phyloP scores from a whole-genome alignment of 305 asterid genomes.

The Rubia tinctorum region DNA sequence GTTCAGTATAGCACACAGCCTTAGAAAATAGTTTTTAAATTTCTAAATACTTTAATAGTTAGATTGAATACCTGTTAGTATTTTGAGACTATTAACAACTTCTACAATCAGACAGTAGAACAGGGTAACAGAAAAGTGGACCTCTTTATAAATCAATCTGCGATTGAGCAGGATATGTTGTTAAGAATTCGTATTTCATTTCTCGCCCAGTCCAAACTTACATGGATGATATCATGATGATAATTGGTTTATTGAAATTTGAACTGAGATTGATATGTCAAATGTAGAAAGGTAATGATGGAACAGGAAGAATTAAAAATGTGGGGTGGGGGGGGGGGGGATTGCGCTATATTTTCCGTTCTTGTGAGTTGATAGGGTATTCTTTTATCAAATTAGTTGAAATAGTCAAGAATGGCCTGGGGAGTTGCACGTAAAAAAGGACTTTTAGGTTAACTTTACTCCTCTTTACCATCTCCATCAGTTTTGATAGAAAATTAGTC shows the following conservation, averaged over 20 bases:
- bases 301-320: no score
- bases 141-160: not conserved
- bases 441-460: not conserved
- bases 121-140: not conserved
- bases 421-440: not conserved
- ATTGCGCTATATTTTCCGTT: no score
- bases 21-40: not conserved
- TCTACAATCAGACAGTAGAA: not conserved
- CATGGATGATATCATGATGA: not conserved
- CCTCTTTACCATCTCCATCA: not conserved
- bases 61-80: not conserved
- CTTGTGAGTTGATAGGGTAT: no score
- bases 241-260: no score
- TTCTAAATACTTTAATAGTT: not conserved
- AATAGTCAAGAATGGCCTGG: not conserved
- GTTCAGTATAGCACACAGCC: not conserved
- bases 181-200: not conserved
- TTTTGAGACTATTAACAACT: not conserved
- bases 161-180: not conserved
- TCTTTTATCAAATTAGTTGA: no score
- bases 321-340: no score
- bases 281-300: no score
- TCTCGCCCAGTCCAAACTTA: not conserved
- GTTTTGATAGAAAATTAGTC: not conserved
- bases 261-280: no score